Conservation (phyloP, 1,139 yeast genomes). For the Meyerozyma guilliermondii region DNA sequence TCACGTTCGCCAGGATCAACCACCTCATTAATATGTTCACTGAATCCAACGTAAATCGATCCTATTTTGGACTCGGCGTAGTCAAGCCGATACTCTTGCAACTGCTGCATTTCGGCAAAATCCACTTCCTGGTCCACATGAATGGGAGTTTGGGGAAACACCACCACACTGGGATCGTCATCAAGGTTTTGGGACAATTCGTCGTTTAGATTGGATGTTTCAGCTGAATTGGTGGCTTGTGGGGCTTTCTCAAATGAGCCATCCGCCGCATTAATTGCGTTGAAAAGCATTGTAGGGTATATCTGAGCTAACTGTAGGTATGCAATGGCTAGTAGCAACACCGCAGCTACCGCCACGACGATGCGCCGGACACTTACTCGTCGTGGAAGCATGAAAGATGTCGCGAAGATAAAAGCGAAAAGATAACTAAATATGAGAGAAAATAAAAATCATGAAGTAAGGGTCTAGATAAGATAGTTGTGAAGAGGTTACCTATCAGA, state of each 20-base stretch:
- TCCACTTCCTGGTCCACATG: slow-evolving; percentile 3
- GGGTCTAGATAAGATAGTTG: too few relatives aligned
- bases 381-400: not conserved
- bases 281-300: not conserved
- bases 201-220: not conserved
- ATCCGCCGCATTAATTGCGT: too few relatives aligned
- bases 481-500: too few relatives aligned
- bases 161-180: not conserved
- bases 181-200: not conserved
- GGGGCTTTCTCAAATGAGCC: not conserved
- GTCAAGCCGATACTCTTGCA: slow-evolving; percentile 3
- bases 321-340: not conserved
- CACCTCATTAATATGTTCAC: not conserved
- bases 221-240: not conserved
- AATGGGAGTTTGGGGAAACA: not conserved
- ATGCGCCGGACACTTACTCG: not conserved
- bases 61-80: slow-evolving; percentile 3
- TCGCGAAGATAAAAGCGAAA: too few relatives aligned
- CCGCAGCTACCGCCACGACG: not conserved
- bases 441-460: too few relatives aligned
- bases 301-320: not conserved
- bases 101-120: slow-evolving; percentile 4
- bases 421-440: too few relatives aligned
- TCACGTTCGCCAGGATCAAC: not conserved
- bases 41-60: not conserved